Evolutionary conservation across 345 rosid genomes (phyloP).

Genomic region (Mercurialis annua): DNA sequence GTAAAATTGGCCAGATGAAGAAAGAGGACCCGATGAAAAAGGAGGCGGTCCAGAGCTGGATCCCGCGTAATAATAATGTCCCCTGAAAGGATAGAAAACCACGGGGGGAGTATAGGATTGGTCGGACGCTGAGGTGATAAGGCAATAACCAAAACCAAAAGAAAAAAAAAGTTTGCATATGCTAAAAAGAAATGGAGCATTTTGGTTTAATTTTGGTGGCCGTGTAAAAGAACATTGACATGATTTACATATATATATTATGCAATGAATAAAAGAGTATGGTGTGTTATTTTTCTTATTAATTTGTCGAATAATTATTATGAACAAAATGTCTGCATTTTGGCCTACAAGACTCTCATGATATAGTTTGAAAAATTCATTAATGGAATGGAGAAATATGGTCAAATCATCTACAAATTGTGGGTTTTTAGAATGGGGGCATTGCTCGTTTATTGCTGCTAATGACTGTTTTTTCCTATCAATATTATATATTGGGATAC

Average conservation of each 20-base stretch:
- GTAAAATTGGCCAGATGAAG: too few species aligned
- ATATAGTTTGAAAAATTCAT: too few species aligned
- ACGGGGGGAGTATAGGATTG: too few species aligned
- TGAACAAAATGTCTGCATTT: neutral
- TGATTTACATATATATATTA: neutral
- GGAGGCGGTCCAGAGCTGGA: too few species aligned
- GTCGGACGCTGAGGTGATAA: too few species aligned
- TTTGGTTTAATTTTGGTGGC: neutral
- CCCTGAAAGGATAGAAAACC: too few species aligned
- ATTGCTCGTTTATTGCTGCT: neutral
- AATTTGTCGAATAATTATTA: neutral
- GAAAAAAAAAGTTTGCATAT: constrained; percentile 8
- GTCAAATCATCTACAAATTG: neutral
- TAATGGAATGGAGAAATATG: neutral
- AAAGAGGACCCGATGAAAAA: too few species aligned
- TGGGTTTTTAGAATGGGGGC: neutral
- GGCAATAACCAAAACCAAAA: constrained; percentile 10
- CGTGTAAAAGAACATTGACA: neutral
- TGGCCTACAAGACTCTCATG: neutral
- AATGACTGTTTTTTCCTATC: neutral
- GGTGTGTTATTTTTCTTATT: too few species aligned
- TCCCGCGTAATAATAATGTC: too few species aligned
- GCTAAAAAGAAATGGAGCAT: constrained; percentile 1
- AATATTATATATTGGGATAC: too few species aligned
- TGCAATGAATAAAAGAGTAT: too few species aligned